Conservation (phyloP, 2,329 filamentous ascomycete genomes). For the Cladorrhinum sp. region DNA sequence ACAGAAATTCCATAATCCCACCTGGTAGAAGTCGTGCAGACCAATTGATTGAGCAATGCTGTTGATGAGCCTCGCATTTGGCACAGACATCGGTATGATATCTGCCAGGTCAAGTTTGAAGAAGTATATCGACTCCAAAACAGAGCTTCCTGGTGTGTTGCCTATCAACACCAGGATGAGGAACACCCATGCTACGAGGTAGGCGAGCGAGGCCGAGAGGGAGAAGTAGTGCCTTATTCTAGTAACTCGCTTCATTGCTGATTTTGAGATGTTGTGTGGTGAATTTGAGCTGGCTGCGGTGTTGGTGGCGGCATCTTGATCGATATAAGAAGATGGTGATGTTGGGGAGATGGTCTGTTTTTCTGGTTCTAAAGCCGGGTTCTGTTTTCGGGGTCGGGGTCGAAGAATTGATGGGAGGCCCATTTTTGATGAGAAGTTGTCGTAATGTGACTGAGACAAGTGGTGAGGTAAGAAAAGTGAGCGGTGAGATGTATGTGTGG, state of each 20-base stretch:
- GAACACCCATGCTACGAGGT: conserved; percentile 57
- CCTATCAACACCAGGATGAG: conserved; percentile 61
- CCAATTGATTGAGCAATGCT: conserved; percentile 82
- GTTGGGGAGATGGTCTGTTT: conserved; percentile 9
- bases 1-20: conserved; percentile 89
- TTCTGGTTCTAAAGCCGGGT: conserved; percentile 1
- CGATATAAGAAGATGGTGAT: conserved; percentile 2
- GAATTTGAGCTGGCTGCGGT: neutral
- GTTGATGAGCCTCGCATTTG: conserved; percentile 75
- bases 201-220: conserved; percentile 63
- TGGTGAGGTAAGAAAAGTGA: neutral
- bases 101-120: conserved; percentile 79
- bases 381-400: conserved; percentile 19
- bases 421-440: conserved; percentile 15
- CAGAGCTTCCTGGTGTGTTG: conserved; percentile 58
- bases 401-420: conserved; percentile 23
- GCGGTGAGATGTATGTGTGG: neutral
- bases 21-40: conserved; percentile 90
- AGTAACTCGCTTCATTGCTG: conserved; percentile 39
- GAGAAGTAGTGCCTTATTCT: conserved; percentile 59
- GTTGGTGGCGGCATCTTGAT: conserved; percentile 1
- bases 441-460: neutral
- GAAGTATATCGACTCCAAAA: conserved; percentile 74
- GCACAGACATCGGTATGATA: conserved; percentile 71
- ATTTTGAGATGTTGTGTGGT: conserved; percentile 1